Percentiles rank a stretch among this genome's conserved stretches.
Evolutionary conservation across 2,329 filamentous ascomycete species (phyloP).

Genomic region (Nemania bipapillata): DNA sequence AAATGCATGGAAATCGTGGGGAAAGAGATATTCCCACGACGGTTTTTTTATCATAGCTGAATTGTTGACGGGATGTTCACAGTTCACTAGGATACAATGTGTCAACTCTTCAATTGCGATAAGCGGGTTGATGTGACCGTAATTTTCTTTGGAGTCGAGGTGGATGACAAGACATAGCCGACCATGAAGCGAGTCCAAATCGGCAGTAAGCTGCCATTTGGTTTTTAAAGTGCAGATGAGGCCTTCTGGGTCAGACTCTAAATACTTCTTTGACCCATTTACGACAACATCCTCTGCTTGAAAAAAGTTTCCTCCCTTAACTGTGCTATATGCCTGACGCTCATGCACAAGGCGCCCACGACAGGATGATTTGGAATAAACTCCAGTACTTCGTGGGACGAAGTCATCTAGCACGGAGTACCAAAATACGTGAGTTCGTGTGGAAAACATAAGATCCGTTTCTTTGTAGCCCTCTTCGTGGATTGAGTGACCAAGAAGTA

Average conservation of each 20-base stretch:
- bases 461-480: too few species aligned
- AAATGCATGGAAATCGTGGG: neutral
- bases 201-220: neutral
- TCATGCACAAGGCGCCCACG: conserved; percentile 10
- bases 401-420: neutral
- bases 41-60: too few species aligned
- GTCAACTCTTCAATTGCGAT: rapidly evolving
- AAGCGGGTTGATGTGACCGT: neutral
- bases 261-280: neutral
- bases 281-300: too few species aligned
- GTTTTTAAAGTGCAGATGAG: neutral
- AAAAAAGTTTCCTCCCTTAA: rapidly evolving
- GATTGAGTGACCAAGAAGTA: too few species aligned
- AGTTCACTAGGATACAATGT: neutral
- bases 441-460: neutral
- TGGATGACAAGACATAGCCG: neutral
- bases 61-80: neutral
- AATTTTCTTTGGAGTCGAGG: neutral
- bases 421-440: conserved; percentile 7
- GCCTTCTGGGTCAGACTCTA: neutral
- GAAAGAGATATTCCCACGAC: neutral
- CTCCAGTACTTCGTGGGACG: neutral
- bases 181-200: neutral
- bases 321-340: neutral
- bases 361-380: neutral